Conservation (phyloP, 2,329 filamentous ascomycete genomes). For the Fusarium marasasianum region DNA sequence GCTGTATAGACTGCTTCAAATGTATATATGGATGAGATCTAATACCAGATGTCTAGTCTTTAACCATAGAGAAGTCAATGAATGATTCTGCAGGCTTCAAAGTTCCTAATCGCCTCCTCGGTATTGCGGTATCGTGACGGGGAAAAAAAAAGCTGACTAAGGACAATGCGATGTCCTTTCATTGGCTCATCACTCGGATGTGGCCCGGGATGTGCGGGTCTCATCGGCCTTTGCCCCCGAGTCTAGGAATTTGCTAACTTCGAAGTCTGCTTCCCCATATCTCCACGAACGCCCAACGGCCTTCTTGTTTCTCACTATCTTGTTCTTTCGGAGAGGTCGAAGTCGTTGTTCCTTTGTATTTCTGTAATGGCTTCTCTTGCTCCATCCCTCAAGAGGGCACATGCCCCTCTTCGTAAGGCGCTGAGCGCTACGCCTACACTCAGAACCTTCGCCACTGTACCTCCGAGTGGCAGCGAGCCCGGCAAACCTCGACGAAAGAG, state of each 20-base stretch:
- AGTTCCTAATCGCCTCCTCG: neutral
- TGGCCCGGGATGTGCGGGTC: slow-evolving; percentile 38
- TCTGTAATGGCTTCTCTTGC: slow-evolving; percentile 52
- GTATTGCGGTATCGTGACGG: neutral
- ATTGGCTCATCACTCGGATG: slow-evolving; percentile 34
- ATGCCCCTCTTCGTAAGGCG: slow-evolving; percentile 54
- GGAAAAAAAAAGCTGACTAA: slow-evolving; percentile 13
- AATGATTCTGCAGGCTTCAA: neutral
- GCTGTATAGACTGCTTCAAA: neutral
- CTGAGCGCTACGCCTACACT: slow-evolving; percentile 47
- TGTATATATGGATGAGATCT: neutral
- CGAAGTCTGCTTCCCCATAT: slow-evolving; percentile 17
- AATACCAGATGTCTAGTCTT: neutral
- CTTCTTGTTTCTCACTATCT: neutral
- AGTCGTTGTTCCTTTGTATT: neutral
- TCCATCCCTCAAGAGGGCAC: slow-evolving; percentile 54
- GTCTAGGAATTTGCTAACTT: slow-evolving; percentile 38
- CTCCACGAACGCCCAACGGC: slow-evolving; percentile 19
- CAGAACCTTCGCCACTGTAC: slow-evolving; percentile 60
- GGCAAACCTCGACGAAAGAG: slow-evolving; percentile 50
- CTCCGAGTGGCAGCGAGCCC: slow-evolving; percentile 45
- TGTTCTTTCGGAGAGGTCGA: slow-evolving; percentile 1
- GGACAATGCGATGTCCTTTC: slow-evolving; percentile 15
- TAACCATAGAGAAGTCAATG: neutral
- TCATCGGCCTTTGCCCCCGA: slow-evolving; percentile 42